Conservation (phyloP, 352 stramenopile genomes). For the Blastocystis hominis region DNA sequence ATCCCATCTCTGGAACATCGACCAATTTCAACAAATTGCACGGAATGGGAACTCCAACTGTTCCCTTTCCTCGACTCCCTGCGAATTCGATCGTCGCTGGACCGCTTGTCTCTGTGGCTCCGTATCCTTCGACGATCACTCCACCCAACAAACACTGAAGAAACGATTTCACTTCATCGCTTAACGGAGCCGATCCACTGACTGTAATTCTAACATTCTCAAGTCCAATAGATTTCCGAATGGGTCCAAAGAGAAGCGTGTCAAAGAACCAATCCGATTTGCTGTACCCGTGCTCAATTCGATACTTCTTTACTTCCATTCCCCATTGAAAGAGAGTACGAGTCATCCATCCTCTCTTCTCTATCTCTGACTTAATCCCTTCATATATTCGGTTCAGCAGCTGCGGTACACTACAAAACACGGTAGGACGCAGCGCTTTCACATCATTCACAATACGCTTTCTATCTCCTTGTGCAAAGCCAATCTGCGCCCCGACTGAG, state of each 20-base stretch:
- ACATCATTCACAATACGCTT: slow-evolving; percentile 81
- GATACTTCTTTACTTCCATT: slow-evolving; percentile 68
- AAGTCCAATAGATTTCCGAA: slow-evolving; percentile 78
- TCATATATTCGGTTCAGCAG: slow-evolving; percentile 76
- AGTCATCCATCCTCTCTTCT: slow-evolving; percentile 68
- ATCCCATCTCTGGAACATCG: slow-evolving; percentile 91
- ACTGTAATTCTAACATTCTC: slow-evolving; percentile 78
- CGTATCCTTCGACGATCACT: slow-evolving; percentile 82
- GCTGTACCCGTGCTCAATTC: slow-evolving; percentile 62
- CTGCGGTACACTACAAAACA: slow-evolving; percentile 80
- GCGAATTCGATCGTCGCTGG: slow-evolving; percentile 68
- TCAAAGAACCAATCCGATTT: slow-evolving; percentile 76
- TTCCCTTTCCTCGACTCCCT: slow-evolving; percentile 70
- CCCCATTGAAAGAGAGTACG: slow-evolving; percentile 77
- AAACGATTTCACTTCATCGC: slow-evolving; percentile 83
- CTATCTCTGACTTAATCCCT: slow-evolving; percentile 73
- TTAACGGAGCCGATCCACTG: slow-evolving; percentile 81
- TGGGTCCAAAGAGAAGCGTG: slow-evolving; percentile 83
- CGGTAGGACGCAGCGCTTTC: slow-evolving; percentile 75
- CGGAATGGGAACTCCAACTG: slow-evolving; percentile 78
- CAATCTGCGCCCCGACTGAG: slow-evolving; percentile 52
- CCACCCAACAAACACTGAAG: slow-evolving; percentile 80
- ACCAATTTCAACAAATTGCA: slow-evolving; percentile 79
- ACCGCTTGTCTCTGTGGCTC: slow-evolving; percentile 82
- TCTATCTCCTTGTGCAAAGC: slow-evolving; percentile 61